phyloP scores from a whole-genome alignment of 2,329 filamentous ascomycete genomes.

The Botrytis galanthina region DNA sequence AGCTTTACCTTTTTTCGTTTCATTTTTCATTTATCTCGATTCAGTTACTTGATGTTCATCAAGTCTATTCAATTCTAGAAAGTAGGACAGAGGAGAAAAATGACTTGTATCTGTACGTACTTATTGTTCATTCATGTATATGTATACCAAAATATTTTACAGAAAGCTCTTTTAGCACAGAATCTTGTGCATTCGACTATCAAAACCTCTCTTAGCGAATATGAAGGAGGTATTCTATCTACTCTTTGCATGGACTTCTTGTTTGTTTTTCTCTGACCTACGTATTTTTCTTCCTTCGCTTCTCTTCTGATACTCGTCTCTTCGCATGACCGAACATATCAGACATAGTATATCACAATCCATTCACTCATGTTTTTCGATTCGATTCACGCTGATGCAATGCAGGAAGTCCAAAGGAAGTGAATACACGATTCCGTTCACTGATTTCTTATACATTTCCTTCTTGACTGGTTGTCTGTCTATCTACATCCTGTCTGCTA shows the following conservation, averaged over 20 bases:
- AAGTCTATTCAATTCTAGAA: not conserved
- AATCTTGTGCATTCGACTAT: not conserved
- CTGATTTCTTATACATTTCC: not conserved
- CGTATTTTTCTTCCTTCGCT: slow-evolving; percentile 75
- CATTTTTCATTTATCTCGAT: not conserved
- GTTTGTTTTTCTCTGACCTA: slow-evolving; percentile 50
- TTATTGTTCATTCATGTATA: slow-evolving; percentile 3
- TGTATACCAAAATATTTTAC: slow-evolving; percentile 11
- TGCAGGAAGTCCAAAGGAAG: not conserved
- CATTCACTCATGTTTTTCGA: not conserved
- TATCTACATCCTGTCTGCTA: not conserved
- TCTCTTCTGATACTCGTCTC: slow-evolving; percentile 90
- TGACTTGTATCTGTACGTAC: slow-evolving; percentile 14
- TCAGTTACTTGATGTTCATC: not conserved
- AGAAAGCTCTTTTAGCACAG: not conserved
- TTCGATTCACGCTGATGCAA: not conserved
- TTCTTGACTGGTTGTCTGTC: not conserved
- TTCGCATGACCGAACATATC: slow-evolving; percentile 62
- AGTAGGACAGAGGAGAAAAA: not conserved
- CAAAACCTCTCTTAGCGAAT: not conserved
- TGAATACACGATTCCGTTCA: not conserved
- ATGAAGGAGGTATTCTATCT: not conserved
- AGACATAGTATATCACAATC: not conserved
- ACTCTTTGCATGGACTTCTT: slow-evolving; percentile 27
- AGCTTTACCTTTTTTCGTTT: not conserved